A percentile compares a stretch with the other conserved stretches of the same genome.
phyloP scores from a whole-genome alignment of 2,329 filamentous ascomycete species.

The Nothophaeocryptopus gaeumannii region DNA sequence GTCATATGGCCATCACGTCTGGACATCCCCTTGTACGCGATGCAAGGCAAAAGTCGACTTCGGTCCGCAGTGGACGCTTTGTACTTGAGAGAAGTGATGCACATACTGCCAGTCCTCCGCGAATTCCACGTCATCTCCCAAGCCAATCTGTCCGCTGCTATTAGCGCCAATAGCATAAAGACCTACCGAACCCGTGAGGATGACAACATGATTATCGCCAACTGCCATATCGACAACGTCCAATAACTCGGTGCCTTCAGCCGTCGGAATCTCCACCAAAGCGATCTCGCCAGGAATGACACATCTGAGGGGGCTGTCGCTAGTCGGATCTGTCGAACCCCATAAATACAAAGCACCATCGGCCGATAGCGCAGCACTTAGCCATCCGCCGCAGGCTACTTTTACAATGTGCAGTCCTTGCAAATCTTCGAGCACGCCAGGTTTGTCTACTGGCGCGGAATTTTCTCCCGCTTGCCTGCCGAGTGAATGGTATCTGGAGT shows the following conservation, averaged over 20 bases:
- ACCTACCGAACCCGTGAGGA: conserved; percentile 49
- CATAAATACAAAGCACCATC: conserved; percentile 61
- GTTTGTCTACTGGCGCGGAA: conserved; percentile 46
- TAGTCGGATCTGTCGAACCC: conserved; percentile 43
- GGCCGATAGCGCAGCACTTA: conserved; percentile 56
- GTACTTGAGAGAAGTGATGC: neutral
- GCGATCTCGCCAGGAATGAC: conserved; percentile 28
- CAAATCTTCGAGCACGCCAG: conserved; percentile 51
- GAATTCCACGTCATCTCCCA: conserved; percentile 21
- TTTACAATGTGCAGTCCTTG: conserved; percentile 53
- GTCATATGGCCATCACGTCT: neutral
- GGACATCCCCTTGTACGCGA: neutral
- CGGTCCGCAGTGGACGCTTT: conserved; percentile 26
- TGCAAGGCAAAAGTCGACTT: conserved; percentile 22
- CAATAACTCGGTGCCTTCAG: conserved; percentile 39
- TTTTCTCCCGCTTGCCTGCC: conserved; percentile 46
- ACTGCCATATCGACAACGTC: conserved; percentile 58
- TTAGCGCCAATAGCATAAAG: conserved; percentile 59
- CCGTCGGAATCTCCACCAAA: conserved; percentile 36
- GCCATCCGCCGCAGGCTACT: conserved; percentile 55
- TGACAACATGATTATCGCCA: conserved; percentile 59
- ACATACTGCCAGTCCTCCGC: conserved; percentile 29
- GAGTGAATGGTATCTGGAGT: conserved; percentile 59
- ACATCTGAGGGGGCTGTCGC: conserved; percentile 20
- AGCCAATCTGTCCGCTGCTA: conserved; percentile 58